Evolutionary conservation across 2,329 filamentous ascomycete species (phyloP), one percentile per base, ranked within the genome.

Genomic region (Helicocarpus griseus): DNA sequence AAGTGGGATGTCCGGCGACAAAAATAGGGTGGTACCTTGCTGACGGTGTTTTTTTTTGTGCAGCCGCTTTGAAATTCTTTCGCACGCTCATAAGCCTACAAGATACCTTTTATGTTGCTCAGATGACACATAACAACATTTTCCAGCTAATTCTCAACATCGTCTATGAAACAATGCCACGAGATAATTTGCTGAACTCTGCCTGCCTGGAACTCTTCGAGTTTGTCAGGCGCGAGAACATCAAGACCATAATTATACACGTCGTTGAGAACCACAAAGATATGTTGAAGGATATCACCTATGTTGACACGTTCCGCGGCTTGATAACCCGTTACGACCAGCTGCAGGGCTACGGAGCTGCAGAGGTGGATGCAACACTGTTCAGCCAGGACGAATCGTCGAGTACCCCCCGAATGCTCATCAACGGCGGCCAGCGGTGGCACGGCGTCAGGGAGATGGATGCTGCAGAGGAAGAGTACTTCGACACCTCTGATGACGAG

Each of bases 191-290:
- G 2, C 77, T 97, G 29, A 94, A 93, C 67, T 97, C 91, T 0
- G 91, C 90, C 7, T 95, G 89, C 60, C 77, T 97, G 8, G 93
- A 98, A 63, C 80, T 98, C 40, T 97, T 98, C 58, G 89, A 95
- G 62, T 89, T 85, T 62, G 87, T 97, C 61, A 89, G 85, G 65
- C 83, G 83, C 63, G 87, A 94, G 61, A 83, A 83, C 51, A 78
- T 90, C 61, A 94, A 89, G 66, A 82, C 86, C 13, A 75, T 96
- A 44, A 83, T 95, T 52, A 82, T 84, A 56, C 87, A 96, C 63
- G 73, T 97, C 21, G 88, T 95, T 9, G 85, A 89, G 59, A 87
- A 85, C 49, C 89, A 91, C 63, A 82, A 89, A 21, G 86, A 91
- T 13, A 85, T 84, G 62, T 68, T 97, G 44, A 76, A 85, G 57